Percentiles rank a stretch among this genome's conserved stretches.
phyloP scores from a whole-genome alignment of 139 green algal species.

The Haematococcus sp. region DNA sequence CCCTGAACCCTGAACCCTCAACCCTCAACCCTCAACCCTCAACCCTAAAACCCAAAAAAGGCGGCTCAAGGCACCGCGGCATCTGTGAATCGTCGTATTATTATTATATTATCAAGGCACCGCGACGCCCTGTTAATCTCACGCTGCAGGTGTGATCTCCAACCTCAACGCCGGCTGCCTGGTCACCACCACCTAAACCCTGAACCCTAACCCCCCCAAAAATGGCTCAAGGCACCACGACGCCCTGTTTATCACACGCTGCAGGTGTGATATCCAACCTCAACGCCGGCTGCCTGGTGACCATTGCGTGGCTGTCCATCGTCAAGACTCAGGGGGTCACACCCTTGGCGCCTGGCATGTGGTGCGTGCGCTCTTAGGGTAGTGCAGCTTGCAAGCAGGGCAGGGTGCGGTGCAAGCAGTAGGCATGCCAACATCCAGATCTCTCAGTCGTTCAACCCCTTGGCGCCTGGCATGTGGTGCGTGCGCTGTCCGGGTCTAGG shows the following conservation, averaged over 20 bases:
- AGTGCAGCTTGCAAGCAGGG: no score
- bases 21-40: no score
- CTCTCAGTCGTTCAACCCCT: conserved; percentile 29
- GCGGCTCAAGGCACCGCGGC: no score
- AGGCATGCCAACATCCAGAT: conserved; percentile 37
- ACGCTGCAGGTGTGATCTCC: conserved; percentile 45
- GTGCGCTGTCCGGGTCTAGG: no score
- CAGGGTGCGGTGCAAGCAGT: conserved; percentile 37
- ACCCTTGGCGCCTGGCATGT: conserved; percentile 35
- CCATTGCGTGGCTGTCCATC: conserved; percentile 43
- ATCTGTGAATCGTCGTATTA: no score
- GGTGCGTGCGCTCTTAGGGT: not conserved
- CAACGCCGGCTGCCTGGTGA: conserved; percentile 46
- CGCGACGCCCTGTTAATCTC: no score
- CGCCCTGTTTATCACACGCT: no score
- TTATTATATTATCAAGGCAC: no score
- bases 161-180: conserved; percentile 50
- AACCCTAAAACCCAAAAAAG: no score
- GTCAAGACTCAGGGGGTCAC: conserved; percentile 38
- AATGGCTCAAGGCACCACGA: no score
- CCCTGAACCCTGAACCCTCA: no score
- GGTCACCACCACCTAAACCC: not conserved
- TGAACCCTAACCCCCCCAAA: no score
- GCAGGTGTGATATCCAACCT: conserved; percentile 46
- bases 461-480: conserved; percentile 31